Base-by-base conservation (phyloP, 2,329 filamentous ascomycete genomes). In the Nakataea oryzae region DNA sequence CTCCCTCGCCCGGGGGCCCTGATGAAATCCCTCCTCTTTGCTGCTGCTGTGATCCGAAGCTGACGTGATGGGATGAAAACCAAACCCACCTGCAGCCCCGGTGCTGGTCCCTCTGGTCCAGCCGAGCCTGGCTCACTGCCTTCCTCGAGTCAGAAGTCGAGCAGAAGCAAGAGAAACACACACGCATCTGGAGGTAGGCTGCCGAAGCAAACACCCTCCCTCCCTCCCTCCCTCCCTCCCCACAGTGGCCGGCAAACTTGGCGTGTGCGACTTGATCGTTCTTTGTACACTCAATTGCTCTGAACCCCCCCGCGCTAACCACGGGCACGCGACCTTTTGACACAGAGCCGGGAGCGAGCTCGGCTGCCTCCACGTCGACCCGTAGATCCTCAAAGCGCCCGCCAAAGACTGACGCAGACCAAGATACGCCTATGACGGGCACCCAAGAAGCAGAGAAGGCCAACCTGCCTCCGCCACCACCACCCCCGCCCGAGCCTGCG, bases 341-440 rank as follows among this genome's bases (percentile, higher is more conserved):
- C 7, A 50, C 57, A 58, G 57, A 47, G 57, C 57, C 41, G 21
- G 41, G 41, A 50, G 41, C 56, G 29, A 58, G 56, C 56, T 58
- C 56, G 13, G 41, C 41, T 50, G 41, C 41, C 41, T 50, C 41
- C 41, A 26, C 50, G n/a, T 30, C 50, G 17, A 32, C 50, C 28
- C 59, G 59, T 34, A 47, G 59, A 30, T 55, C 59, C 29, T 61
- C 59, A 67, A 80, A 88, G 78, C 78, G 86, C 74, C 75, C 80
- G 68, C 70, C 74, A 69, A 75, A 72, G 71, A 71, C 82, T 74
- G 73, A 77, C 68, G 67, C 73, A 58, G 85, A 88, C 63, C 79
- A 87, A 66, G 89, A 92, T 72, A 84, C 85, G 60, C 75, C 81
- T 34, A 92, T 93, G 86, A 86, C 85, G 59, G 87, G 89, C 64